These are phyloP conservation scores for Ogataea siamensis DNA, from an alignment of 805 yeast genomes.

Conservation along the genomic window DNA sequence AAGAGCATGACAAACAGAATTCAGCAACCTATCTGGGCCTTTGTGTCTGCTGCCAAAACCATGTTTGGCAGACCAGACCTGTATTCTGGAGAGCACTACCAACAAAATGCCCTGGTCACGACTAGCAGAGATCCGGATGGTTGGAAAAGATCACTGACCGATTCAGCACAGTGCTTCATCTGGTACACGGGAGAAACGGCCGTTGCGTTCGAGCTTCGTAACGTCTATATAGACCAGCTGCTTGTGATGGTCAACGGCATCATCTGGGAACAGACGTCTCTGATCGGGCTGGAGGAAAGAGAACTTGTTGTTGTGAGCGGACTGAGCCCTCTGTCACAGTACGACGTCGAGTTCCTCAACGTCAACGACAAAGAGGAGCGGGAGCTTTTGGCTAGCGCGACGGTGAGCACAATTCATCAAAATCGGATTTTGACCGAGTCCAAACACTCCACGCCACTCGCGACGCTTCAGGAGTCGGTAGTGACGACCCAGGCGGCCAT, in stretches of 20 bases:
- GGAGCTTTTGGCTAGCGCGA: slow-evolving; percentile 31
- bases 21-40: slow-evolving; percentile 54
- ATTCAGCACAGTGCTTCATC: slow-evolving; percentile 38
- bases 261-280: slow-evolving; percentile 64
- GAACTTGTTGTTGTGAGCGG: slow-evolving; percentile 62
- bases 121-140: slow-evolving; percentile 34
- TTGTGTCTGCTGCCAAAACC: slow-evolving; percentile 49
- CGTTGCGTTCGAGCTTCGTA: slow-evolving; percentile 48
- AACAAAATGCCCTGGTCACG: slow-evolving; percentile 38
- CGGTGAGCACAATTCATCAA: slow-evolving; percentile 36
- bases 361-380: slow-evolving; percentile 32
- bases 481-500: slow-evolving; percentile 61
- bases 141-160: slow-evolving; percentile 24
- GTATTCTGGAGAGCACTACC: slow-evolving; percentile 40
- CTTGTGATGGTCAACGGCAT: slow-evolving; percentile 60
- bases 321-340: slow-evolving; percentile 60
- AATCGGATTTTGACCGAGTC: slow-evolving; percentile 34
- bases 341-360: slow-evolving; percentile 50
- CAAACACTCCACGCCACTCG: slow-evolving; percentile 48
- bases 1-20: slow-evolving; percentile 20
- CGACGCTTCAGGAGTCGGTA: slow-evolving; percentile 63
- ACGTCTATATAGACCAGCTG: slow-evolving; percentile 41
- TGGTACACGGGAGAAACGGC: slow-evolving; percentile 52
- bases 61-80: slow-evolving; percentile 46
- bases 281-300: slow-evolving; percentile 46